Conservation (phyloP, 2,329 filamentous ascomycete genomes). For the Scleromitrula shiraiana region DNA sequence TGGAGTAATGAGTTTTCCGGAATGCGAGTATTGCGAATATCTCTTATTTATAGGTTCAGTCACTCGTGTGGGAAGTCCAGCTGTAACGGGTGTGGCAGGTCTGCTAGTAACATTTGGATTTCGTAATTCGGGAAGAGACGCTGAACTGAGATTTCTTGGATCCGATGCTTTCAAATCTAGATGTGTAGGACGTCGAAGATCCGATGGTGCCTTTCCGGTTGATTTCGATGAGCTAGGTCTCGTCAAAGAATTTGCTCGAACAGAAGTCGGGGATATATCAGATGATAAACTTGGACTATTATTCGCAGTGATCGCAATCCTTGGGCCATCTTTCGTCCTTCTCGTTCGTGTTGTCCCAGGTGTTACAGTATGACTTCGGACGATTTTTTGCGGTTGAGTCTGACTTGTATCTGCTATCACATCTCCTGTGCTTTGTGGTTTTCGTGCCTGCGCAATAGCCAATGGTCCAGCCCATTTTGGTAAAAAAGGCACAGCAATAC, state of each 20-base stretch:
- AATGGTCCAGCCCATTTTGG: conserved; percentile 73
- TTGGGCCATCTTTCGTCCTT: conserved; percentile 35
- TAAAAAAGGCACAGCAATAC: conserved; percentile 65
- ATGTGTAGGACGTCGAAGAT: conserved; percentile 23
- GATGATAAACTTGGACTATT: conserved; percentile 24
- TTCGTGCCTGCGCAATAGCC: conserved; percentile 73
- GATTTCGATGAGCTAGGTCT: conserved; percentile 21
- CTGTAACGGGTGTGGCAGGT: conserved; percentile 50
- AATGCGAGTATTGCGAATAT: conserved; percentile 47
- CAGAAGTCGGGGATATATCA: conserved; percentile 15
- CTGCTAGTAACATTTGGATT: conserved; percentile 44
- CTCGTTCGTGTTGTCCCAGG: conserved; percentile 38
- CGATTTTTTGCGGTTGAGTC: conserved; percentile 46
- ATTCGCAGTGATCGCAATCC: conserved; percentile 31
- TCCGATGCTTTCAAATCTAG: conserved; percentile 37
- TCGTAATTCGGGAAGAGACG: conserved; percentile 55
- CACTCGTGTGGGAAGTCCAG: conserved; percentile 39
- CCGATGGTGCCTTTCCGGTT: conserved; percentile 17
- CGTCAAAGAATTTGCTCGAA: conserved; percentile 20
- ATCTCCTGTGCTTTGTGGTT: conserved; percentile 57
- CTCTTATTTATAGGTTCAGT: conserved; percentile 41
- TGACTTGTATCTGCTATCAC: conserved; percentile 49
- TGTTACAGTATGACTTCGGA: conserved; percentile 62
- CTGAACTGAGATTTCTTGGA: conserved; percentile 53
- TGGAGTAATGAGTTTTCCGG: conserved; percentile 46